Conservation (phyloP, 1,139 yeast genomes). For the Meyerozyma smithsonii region DNA sequence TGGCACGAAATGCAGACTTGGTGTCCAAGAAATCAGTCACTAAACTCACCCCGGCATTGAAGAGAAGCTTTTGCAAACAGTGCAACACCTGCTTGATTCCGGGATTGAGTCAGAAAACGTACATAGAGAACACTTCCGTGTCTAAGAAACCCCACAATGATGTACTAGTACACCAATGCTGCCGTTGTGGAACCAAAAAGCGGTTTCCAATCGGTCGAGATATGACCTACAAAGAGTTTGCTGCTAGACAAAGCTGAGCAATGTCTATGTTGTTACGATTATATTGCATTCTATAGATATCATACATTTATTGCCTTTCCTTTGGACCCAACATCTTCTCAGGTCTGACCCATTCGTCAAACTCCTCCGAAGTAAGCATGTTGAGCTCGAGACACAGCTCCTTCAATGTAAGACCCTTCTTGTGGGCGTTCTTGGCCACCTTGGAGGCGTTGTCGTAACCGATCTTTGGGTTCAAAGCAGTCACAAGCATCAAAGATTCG, state of each 20-base stretch:
- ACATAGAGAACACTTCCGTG: slow-evolving; percentile 25
- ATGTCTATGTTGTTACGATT: no score
- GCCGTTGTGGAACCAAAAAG: slow-evolving; percentile 7
- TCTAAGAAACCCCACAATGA: slow-evolving; percentile 24
- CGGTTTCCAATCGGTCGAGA: slow-evolving; percentile 12
- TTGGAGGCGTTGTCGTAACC: slow-evolving; percentile 20
- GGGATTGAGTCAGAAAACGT: slow-evolving; percentile 36
- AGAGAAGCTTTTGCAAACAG: slow-evolving; percentile 56
- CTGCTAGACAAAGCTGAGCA: background rate
- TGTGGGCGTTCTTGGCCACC: slow-evolving; percentile 20
- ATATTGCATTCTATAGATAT: no score
- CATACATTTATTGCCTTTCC: slow-evolving; percentile 4
- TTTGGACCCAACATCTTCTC: slow-evolving; percentile 20
- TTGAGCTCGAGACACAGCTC: slow-evolving; percentile 17
- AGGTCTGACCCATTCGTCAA: slow-evolving; percentile 19
- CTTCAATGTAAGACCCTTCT: slow-evolving; percentile 20
- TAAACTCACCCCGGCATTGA: slow-evolving; percentile 55
- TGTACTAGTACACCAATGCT: slow-evolving; percentile 18
- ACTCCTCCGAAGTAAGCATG: slow-evolving; percentile 15
- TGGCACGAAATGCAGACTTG: slow-evolving; percentile 39
- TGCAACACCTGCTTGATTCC: slow-evolving; percentile 49
- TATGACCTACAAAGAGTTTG: slow-evolving; percentile 4
- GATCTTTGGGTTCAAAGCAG: slow-evolving; percentile 20
- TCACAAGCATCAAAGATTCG: slow-evolving; percentile 19
- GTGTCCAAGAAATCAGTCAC: slow-evolving; percentile 63